Percentiles rank a stretch among this genome's conserved stretches.
These are phyloP conservation scores for Phialemoniopsis sp. DNA, from an alignment of 2,329 filamentous ascomycete species.

Conservation along the genomic window DNA sequence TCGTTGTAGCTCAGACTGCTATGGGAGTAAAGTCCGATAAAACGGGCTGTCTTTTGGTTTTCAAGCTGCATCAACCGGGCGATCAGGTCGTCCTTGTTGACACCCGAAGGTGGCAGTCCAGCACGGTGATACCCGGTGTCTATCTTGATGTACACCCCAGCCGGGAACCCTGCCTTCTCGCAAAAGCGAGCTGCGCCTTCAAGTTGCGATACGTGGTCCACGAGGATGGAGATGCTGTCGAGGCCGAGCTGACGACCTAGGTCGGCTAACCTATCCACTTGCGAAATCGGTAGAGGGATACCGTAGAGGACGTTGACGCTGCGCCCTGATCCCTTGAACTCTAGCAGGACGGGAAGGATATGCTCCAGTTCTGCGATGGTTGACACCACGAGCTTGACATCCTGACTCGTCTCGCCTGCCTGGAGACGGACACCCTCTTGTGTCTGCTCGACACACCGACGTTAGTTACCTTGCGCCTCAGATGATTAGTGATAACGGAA, in stretches of 20 bases:
- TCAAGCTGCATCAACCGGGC: conserved; percentile 22
- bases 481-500: too few species aligned
- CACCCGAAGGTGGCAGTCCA: conserved; percentile 40
- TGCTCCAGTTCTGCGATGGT: conserved; percentile 14
- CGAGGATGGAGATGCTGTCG: conserved; percentile 45
- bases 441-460: conserved; percentile 8
- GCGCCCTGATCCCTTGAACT: conserved; percentile 20
- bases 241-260: conserved; percentile 40
- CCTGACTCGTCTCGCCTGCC: conserved; percentile 24
- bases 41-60: neutral
- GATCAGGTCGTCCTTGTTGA: conserved; percentile 34
- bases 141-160: conserved; percentile 52
- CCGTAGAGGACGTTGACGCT: conserved; percentile 49
- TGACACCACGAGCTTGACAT: too few species aligned
- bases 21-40: conserved; percentile 25
- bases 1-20: conserved; percentile 26
- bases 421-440: conserved; percentile 18
- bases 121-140: conserved; percentile 63
- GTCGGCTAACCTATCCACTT: conserved; percentile 40
- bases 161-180: conserved; percentile 20
- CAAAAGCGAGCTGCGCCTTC: conserved; percentile 19
- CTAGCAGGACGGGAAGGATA: conserved; percentile 42
- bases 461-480: too few species aligned
- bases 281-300: conserved; percentile 52
- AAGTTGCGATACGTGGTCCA: conserved; percentile 52